phyloP scores from a whole-genome alignment of 2,329 filamentous ascomycete genomes.

The Trichophyton benhamiae region DNA sequence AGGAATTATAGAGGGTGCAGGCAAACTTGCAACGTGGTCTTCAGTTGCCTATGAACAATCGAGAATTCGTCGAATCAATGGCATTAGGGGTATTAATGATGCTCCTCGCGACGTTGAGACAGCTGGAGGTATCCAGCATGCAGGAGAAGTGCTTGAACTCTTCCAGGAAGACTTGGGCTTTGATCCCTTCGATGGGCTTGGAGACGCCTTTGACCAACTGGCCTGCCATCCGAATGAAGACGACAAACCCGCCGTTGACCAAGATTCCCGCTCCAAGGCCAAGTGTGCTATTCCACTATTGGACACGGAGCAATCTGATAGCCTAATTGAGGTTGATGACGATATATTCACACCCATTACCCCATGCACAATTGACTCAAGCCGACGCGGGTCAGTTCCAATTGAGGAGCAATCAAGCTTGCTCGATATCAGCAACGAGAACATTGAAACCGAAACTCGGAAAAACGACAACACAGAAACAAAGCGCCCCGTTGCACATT shows the following conservation, averaged over 20 bases:
- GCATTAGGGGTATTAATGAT: background rate
- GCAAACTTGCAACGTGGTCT: slow-evolving; percentile 3
- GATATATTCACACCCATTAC: background rate
- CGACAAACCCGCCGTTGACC: background rate
- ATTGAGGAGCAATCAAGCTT: slow-evolving; percentile 1
- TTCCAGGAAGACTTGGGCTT: slow-evolving; percentile 13
- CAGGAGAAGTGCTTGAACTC: slow-evolving; percentile 26
- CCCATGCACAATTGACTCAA: background rate
- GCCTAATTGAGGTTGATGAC: slow-evolving; percentile 2
- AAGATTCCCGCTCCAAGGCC: background rate
- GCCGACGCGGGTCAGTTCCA: background rate
- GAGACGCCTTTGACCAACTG: slow-evolving; percentile 7
- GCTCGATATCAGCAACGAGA: slow-evolving; percentile 5
- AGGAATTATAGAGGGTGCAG: slow-evolving; percentile 9
- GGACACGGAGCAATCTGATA: background rate
- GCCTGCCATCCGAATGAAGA: background rate
- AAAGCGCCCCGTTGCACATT: too few species aligned
- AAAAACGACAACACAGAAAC: background rate
- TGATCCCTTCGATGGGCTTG: slow-evolving; percentile 9
- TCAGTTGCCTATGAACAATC: background rate
- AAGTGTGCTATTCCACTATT: background rate
- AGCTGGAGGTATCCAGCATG: slow-evolving; percentile 21
- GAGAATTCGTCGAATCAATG: slow-evolving; percentile 2
- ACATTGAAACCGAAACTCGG: background rate
- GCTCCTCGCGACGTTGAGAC: slow-evolving; percentile 20